Percentiles rank a stretch among this genome's conserved stretches.
Conservation (phyloP, 2,329 filamentous ascomycete species). For the Ceratocystis colombiana region DNA sequence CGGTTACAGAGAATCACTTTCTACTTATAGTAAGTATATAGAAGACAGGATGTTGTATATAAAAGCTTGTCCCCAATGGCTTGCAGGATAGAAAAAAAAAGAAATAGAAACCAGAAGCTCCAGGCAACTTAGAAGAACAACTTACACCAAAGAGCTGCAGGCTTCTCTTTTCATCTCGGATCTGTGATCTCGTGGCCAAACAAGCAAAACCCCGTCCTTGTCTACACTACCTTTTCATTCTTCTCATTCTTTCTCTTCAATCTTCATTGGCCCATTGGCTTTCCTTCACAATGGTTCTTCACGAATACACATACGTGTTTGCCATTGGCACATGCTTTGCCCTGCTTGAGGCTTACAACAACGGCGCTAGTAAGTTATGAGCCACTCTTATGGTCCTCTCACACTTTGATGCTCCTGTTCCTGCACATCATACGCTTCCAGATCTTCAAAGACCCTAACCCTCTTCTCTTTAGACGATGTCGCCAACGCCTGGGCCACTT, state of each 20-base stretch:
- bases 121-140: not conserved
- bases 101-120: not conserved
- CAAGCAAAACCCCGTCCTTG: not conserved
- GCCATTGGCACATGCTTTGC: constrained; percentile 67
- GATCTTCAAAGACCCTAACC: constrained; percentile 13
- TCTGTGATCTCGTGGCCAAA: not conserved
- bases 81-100: not conserved
- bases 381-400: constrained; percentile 2
- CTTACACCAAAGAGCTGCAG: not conserved
- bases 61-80: constrained; percentile 21
- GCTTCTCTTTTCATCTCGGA: too few relatives aligned
- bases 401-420: not conserved
- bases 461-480: constrained; percentile 55
- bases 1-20: not conserved
- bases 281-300: constrained; percentile 43
- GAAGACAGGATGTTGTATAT: constrained; percentile 15
- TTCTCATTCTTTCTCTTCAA: constrained; percentile 1
- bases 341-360: constrained; percentile 68
- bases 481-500: constrained; percentile 73
- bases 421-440: not conserved
- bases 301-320: constrained; percentile 61
- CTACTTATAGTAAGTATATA: not conserved
- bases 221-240: not conserved
- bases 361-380: constrained; percentile 57
- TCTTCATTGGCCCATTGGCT: not conserved